phyloP scores from a whole-genome alignment of 768 basidiomycete species.

The Harrya chromipes region DNA sequence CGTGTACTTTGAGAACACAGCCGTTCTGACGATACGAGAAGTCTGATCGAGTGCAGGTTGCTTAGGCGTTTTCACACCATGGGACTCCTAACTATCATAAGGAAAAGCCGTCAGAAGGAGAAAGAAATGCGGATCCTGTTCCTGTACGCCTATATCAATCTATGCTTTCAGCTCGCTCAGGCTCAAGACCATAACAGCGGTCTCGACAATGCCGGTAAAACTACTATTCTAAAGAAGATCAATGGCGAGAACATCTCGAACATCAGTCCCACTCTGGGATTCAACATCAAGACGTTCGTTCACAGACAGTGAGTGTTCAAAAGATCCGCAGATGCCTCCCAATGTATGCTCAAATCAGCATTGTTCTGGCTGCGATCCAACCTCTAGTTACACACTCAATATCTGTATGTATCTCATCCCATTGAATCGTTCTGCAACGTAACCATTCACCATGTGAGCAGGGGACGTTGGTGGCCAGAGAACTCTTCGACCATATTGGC shows the following conservation, averaged over 20 bases:
- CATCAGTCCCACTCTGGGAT: slow-evolving; percentile 93
- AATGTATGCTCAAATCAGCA: slow-evolving; percentile 16
- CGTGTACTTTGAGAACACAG: too few species aligned
- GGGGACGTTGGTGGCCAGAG: slow-evolving; percentile 99
- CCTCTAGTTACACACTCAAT: slow-evolving; percentile 40
- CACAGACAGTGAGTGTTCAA: slow-evolving; percentile 70
- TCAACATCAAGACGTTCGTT: slow-evolving; percentile 97
- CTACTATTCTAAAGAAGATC: slow-evolving; percentile 93
- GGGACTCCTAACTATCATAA: slow-evolving; percentile 95
- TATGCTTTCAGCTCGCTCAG: slow-evolving; percentile 14
- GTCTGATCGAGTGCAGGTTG: not conserved
- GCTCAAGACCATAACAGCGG: slow-evolving; percentile 54
- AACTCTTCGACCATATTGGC: slow-evolving; percentile 95
- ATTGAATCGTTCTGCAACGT: slow-evolving; percentile 38
- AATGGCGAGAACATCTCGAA: slow-evolving; percentile 87
- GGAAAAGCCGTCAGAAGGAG: slow-evolving; percentile 94
- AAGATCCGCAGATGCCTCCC: slow-evolving; percentile 15
- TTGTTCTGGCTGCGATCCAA: slow-evolving; percentile 26
- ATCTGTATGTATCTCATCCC: slow-evolving; percentile 34
- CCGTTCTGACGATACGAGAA: too few species aligned
- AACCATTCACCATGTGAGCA: slow-evolving; percentile 73
- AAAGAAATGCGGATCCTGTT: slow-evolving; percentile 96
- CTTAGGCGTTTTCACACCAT: slow-evolving; percentile 36
- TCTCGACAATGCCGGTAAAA: slow-evolving; percentile 98
- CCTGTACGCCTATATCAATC: slow-evolving; percentile 51